Conservation (phyloP, 257 asterid genomes). For the Scutellaria barbata region DNA sequence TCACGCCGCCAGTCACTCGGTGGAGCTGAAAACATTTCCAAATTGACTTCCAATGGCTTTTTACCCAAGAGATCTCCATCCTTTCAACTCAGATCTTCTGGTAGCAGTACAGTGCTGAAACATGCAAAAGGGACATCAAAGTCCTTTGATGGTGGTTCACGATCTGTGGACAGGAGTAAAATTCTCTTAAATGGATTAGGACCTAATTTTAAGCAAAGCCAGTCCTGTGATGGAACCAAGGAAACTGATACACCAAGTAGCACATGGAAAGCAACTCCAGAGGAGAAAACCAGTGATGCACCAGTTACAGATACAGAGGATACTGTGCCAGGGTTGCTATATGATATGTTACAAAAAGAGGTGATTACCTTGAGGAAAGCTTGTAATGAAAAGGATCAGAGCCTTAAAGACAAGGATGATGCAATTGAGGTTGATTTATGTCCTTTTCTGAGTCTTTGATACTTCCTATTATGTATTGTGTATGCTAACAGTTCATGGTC, state of each 20-base stretch:
- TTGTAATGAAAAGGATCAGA: slow-evolving; percentile 91
- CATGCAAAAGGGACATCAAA: slow-evolving; percentile 98
- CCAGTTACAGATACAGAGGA: slow-evolving; percentile 74
- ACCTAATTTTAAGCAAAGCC: slow-evolving; percentile 84
- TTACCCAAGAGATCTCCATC: slow-evolving; percentile 95
- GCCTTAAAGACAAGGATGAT: slow-evolving; percentile 97
- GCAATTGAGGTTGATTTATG: slow-evolving; percentile 81
- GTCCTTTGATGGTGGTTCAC: slow-evolving; percentile 96
- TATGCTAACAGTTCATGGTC: slow-evolving; percentile 33
- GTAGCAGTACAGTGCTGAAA: slow-evolving; percentile 85
- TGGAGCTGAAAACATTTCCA: slow-evolving; percentile 88
- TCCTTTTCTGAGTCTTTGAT: slow-evolving; percentile 27
- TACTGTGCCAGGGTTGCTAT: slow-evolving; percentile 76
- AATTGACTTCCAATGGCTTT: slow-evolving; percentile 77
- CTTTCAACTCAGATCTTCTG: slow-evolving; percentile 84
- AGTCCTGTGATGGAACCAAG: slow-evolving; percentile 89
- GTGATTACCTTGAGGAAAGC: slow-evolving; percentile 87
- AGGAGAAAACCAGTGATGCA: slow-evolving; percentile 60
- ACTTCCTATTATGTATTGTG: slow-evolving; percentile 16
- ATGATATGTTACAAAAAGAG: slow-evolving; percentile 89
- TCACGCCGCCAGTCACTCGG: slow-evolving; percentile 94
- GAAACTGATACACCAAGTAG: slow-evolving; percentile 61
- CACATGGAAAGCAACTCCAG: slow-evolving; percentile 71
- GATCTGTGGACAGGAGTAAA: slow-evolving; percentile 84
- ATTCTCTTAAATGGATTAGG: slow-evolving; percentile 84